Percentiles rank a stretch among this genome's conserved stretches.
These are phyloP conservation scores for Aspergillus felis DNA, from an alignment of 2,329 filamentous ascomycete genomes.

Conservation along the genomic window DNA sequence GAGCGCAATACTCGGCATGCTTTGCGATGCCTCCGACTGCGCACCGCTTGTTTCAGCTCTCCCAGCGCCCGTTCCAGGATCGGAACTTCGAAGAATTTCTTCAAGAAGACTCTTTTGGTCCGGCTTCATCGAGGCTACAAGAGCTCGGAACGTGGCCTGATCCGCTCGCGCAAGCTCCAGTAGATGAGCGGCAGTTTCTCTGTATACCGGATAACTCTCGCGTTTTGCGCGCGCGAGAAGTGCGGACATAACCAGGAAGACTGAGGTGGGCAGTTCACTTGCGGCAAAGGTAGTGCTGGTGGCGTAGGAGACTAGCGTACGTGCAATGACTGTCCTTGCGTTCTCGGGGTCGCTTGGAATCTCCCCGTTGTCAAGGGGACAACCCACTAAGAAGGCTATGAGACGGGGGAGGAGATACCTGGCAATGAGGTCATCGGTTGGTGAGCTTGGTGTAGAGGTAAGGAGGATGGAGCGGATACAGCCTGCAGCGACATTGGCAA, in stretches of 20 bases:
- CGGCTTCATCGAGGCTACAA: slow-evolving; percentile 67
- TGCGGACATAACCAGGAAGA: slow-evolving; percentile 72
- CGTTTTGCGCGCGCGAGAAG: slow-evolving; percentile 68
- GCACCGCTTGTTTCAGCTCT: slow-evolving; percentile 40
- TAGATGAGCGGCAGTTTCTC: slow-evolving; percentile 71
- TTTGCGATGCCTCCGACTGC: slow-evolving; percentile 47
- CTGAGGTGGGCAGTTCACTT: slow-evolving; percentile 46
- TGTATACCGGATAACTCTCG: slow-evolving; percentile 57
- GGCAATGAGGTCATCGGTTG: slow-evolving; percentile 68
- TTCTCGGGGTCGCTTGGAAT: slow-evolving; percentile 64
- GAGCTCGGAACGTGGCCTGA: slow-evolving; percentile 66
- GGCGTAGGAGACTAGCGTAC: slow-evolving; percentile 72
- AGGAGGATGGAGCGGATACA: slow-evolving; percentile 83
- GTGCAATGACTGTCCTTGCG: slow-evolving; percentile 65
- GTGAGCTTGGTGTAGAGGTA: slow-evolving; percentile 54
- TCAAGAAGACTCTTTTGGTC: slow-evolving; percentile 75
- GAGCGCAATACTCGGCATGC: slow-evolving; percentile 77
- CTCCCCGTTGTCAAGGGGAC: slow-evolving; percentile 57
- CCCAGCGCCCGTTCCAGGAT: slow-evolving; percentile 40
- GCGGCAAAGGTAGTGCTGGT: slow-evolving; percentile 36
- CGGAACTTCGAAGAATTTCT: slow-evolving; percentile 65
- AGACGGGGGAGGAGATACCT: slow-evolving; percentile 72
- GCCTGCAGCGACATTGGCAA: slow-evolving; percentile 80
- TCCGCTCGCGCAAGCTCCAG: slow-evolving; percentile 77
- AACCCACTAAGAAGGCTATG: slow-evolving; percentile 64